Evolutionary conservation across 2,329 filamentous ascomycete species (phyloP).

Genomic region (Colletotrichum falcatum): DNA sequence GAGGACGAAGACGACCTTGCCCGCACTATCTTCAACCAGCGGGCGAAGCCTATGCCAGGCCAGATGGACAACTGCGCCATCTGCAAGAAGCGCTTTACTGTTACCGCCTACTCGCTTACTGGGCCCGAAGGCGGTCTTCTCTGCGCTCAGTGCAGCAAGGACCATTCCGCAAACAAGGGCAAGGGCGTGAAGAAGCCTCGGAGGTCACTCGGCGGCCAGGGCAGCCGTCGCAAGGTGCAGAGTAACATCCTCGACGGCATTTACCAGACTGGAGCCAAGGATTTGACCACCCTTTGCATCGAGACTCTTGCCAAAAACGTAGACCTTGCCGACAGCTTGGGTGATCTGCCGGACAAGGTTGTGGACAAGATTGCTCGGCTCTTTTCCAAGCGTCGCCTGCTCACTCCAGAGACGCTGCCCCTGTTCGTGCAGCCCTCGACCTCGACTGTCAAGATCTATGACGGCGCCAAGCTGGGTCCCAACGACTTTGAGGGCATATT

Average conservation of each 20-base stretch:
- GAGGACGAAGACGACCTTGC: constrained; percentile 66
- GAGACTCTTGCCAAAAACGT: constrained; percentile 73
- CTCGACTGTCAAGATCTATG: constrained; percentile 67
- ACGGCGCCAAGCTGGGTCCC: constrained; percentile 72
- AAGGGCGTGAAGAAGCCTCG: constrained; percentile 50
- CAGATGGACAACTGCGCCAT: constrained; percentile 90
- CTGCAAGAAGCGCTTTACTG: constrained; percentile 90
- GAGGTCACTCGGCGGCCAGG: constrained; percentile 58
- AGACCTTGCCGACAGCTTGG: constrained; percentile 70
- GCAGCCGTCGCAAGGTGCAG: constrained; percentile 79
- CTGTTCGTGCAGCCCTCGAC: constrained; percentile 67
- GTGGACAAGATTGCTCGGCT: constrained; percentile 71
- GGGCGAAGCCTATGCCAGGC: constrained; percentile 73
- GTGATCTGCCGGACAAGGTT: constrained; percentile 65
- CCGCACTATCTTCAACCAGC: constrained; percentile 60
- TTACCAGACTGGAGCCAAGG: constrained; percentile 74
- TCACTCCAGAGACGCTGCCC: constrained; percentile 65
- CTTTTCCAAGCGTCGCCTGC: constrained; percentile 70
- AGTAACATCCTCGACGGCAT: constrained; percentile 87
- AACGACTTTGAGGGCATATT: constrained; percentile 87
- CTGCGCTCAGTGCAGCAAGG: constrained; percentile 83
- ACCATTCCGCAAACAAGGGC: constrained; percentile 62
- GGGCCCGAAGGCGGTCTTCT: constrained; percentile 88
- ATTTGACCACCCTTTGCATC: constrained; percentile 72
- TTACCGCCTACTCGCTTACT: constrained; percentile 87